These are phyloP conservation scores for Phyllosticta citribraziliensis DNA, from an alignment of 2,329 filamentous ascomycete genomes.

Conservation along the genomic window DNA sequence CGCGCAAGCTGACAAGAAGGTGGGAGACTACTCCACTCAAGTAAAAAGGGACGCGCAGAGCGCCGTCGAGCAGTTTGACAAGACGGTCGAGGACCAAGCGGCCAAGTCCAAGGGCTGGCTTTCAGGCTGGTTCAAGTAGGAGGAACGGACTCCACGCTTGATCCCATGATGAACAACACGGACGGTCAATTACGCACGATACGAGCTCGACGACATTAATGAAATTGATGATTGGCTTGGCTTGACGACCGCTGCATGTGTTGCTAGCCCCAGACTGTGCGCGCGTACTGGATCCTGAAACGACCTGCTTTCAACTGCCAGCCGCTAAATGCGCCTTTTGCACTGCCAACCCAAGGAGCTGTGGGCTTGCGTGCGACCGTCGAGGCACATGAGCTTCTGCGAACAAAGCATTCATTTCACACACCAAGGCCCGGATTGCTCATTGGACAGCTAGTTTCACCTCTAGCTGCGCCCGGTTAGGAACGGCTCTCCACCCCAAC, in stretches of 20 bases:
- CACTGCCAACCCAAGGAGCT: background rate
- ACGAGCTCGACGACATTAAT: background rate
- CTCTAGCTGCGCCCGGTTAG: background rate
- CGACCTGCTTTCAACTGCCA: background rate
- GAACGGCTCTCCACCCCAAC: background rate
- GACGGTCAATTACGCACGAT: background rate
- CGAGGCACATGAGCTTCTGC: background rate
- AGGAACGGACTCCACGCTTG: background rate
- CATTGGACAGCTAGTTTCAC: background rate
- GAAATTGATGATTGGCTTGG: background rate
- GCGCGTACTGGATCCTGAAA: background rate
- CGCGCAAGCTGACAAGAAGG: constrained; percentile 48
- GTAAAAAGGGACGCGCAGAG: constrained; percentile 42
- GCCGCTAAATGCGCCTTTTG: background rate
- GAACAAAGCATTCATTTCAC: background rate
- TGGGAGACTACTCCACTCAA: constrained; percentile 57
- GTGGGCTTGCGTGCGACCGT: background rate
- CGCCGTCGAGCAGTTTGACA: constrained; percentile 67
- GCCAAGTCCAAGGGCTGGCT: constrained; percentile 75
- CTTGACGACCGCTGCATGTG: background rate
- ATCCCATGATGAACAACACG: background rate
- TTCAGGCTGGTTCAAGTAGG: constrained; percentile 62
- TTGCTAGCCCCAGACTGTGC: background rate
- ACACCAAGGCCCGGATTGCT: background rate
- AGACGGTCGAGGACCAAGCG: constrained; percentile 67